Evolutionary conservation across 2,329 filamentous ascomycete genomes (phyloP), one percentile per base, ranked within the genome.

Genomic region (Colletotrichum cuscutae): DNA sequence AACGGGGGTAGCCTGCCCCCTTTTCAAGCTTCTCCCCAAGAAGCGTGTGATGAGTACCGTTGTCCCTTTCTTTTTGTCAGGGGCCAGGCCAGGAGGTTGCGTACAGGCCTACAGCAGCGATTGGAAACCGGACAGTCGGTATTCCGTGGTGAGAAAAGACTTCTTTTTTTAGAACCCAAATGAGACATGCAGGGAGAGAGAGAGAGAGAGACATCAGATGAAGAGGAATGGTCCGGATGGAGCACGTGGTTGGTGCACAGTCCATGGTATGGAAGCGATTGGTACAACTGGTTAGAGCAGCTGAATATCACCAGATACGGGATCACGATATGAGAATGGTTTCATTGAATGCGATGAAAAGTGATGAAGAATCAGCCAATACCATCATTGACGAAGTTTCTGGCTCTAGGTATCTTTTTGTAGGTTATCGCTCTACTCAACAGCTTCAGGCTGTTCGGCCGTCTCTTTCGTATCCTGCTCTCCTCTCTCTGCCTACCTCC

Each of bases 341-440:
- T 28, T 28, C 28, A 13, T 19, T 15, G 24, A 12, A 12, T 28
- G 52, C 24, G n/a, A 24, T 32, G 26, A 42, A 15, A 35, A 28
- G 22, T 3, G 13, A 15, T 22, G 24, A 26, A 49, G 7, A 30
- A 61, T 60, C 60, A 56, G 56, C 60, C 66, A 71, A 68, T 57
- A 24, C 32, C 22, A 9, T 35, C 19, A 22, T 28, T 60, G 5
- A 30, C 4, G 52, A 46, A 22, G 30, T 32, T 53, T 56, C 26
- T 24, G 56, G 66, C 71, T 65, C 71, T 65, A 65, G 66, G 60
- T 65, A 58, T 73, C 66, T 61, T 54, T n/a, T 49, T 49, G 32
- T 65, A 12, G 9, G 19, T 22, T 32, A 42, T 56, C 58, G 32
- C n/a, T 52, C 19, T 49, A 49, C 15, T 49, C 42, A 49, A 49